A percentile compares a stretch with the other conserved stretches of the same genome.
These are phyloP conservation scores for Solanum stenotomum DNA, from an alignment of 257 asterid species.

Conservation along the genomic window DNA sequence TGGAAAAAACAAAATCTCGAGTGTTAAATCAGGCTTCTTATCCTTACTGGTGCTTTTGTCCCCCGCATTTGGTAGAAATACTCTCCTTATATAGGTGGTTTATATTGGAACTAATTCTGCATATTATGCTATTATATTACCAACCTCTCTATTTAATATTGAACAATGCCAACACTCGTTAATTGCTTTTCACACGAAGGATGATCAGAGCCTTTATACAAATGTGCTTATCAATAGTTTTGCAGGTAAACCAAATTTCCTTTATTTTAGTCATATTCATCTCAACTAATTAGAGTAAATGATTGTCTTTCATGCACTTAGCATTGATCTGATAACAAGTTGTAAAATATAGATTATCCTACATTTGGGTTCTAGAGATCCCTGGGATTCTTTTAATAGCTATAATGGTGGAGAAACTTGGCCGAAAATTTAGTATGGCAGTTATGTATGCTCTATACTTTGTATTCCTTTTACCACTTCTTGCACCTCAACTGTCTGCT, in stretches of 20 bases:
- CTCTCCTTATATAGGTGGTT: no score
- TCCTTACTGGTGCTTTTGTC: no score
- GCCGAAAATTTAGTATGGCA: no score
- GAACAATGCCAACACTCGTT: constrained; percentile 34
- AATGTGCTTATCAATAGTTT: constrained; percentile 56
- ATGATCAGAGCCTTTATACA: constrained; percentile 30
- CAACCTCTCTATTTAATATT: constrained; percentile 57
- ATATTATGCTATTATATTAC: constrained; percentile 60
- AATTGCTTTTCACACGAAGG: constrained; percentile 4
- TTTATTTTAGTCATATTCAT: background rate
- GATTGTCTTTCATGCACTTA: no score
- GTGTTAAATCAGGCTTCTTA: no score
- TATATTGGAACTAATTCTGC: constrained; percentile 61
- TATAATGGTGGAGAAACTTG: background rate
- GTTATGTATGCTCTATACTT: no score
- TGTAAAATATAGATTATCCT: background rate
- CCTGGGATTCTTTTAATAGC: constrained; percentile 58
- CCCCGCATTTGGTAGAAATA: no score
- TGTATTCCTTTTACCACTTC: no score
- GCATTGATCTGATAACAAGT: background rate
- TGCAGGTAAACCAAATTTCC: constrained; percentile 38
- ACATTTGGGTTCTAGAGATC: constrained; percentile 38
- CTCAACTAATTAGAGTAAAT: no score
- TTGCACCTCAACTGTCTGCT: no score
- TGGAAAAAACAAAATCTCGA: no score